These are phyloP conservation scores for Kodamaea hsintzibuensis DNA, from an alignment of 805 yeast genomes.

Conservation along the genomic window DNA sequence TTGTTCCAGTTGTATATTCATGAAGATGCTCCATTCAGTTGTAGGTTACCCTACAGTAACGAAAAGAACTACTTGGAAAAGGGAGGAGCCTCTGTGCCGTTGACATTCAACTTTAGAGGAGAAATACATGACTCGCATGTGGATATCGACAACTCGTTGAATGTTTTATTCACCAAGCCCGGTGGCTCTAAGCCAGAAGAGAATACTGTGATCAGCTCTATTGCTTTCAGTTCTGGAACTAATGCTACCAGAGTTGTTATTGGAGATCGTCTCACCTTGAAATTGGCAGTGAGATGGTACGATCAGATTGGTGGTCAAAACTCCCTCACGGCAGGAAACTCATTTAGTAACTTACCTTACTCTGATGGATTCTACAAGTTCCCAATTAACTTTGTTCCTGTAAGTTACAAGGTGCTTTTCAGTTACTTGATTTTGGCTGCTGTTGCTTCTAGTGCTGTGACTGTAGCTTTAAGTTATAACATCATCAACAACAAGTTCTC, in stretches of 20 bases:
- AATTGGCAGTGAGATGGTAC: slow-evolving; percentile 62
- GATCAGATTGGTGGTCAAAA: slow-evolving; percentile 25
- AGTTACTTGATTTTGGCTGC: slow-evolving; percentile 21
- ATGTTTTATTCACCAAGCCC: slow-evolving; percentile 49
- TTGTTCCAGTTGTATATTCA: slow-evolving; percentile 74
- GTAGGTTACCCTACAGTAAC: slow-evolving; percentile 57
- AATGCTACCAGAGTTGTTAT: slow-evolving; percentile 63
- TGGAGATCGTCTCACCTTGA: slow-evolving; percentile 61
- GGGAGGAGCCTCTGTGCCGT: slow-evolving; percentile 54
- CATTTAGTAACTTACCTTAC: slow-evolving; percentile 30
- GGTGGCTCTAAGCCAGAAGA: slow-evolving; percentile 25
- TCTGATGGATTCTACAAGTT: slow-evolving; percentile 42
- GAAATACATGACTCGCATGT: slow-evolving; percentile 65
- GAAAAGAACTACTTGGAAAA: slow-evolving; percentile 42
- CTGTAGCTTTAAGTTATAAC: slow-evolving; percentile 21
- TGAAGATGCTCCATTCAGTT: slow-evolving; percentile 74
- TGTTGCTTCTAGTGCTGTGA: slow-evolving; percentile 23
- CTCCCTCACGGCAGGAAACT: slow-evolving; percentile 10
- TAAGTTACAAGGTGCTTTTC: slow-evolving; percentile 24
- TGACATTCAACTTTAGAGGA: slow-evolving; percentile 66
- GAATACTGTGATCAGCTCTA: slow-evolving; percentile 51
- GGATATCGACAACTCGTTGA: slow-evolving; percentile 61
- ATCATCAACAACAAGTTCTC: slow-evolving; percentile 11
- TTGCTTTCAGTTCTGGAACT: slow-evolving; percentile 62
- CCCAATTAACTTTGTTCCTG: slow-evolving; percentile 31